Evolutionary conservation across 108 stramenopile genomes (phyloP).

Genomic region (Cyclotella choctawhatcheeana): DNA sequence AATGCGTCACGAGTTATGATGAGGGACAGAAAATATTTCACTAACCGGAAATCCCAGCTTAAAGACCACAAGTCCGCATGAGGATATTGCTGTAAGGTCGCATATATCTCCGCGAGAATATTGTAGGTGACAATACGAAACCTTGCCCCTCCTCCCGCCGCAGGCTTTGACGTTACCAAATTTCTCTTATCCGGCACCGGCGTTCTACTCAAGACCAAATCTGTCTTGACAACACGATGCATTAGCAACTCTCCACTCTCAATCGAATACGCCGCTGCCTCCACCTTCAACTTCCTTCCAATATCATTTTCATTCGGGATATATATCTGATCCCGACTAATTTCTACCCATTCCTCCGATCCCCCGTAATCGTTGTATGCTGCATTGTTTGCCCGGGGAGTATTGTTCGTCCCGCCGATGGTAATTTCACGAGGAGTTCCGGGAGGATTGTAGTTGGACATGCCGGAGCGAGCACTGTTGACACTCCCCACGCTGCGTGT

Average conservation of each 20-base stretch:
- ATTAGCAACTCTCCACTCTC: conserved; percentile 87
- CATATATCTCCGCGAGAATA: conserved; percentile 98
- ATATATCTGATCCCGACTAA: conserved; percentile 80
- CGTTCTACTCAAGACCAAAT: conserved; percentile 79
- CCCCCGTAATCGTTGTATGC: conserved; percentile 47
- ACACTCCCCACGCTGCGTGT: conserved; percentile 46
- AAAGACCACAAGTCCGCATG: conserved; percentile 97
- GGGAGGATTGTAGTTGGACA: conserved; percentile 45
- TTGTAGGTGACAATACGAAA: conserved; percentile 97
- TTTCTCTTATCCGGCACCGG: conserved; percentile 85
- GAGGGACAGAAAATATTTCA: not conserved
- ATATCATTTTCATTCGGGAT: conserved; percentile 77
- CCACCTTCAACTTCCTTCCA: conserved; percentile 83
- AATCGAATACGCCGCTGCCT: conserved; percentile 79
- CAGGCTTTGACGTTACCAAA: conserved; percentile 73
- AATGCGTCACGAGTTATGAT: not conserved
- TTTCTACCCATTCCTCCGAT: conserved; percentile 78
- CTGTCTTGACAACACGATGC: conserved; percentile 88
- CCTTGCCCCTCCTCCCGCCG: conserved; percentile 68
- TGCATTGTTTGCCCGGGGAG: conserved; percentile 41
- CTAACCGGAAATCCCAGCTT: conserved; percentile 90
- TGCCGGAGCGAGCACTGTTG: conserved; percentile 24
- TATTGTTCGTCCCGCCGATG: conserved; percentile 34
- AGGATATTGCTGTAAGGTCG: conserved; percentile 97
- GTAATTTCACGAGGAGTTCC: conserved; percentile 63